Base-by-base conservation (phyloP, 257 asterid species). In the Przewalskia tangutica region DNA sequence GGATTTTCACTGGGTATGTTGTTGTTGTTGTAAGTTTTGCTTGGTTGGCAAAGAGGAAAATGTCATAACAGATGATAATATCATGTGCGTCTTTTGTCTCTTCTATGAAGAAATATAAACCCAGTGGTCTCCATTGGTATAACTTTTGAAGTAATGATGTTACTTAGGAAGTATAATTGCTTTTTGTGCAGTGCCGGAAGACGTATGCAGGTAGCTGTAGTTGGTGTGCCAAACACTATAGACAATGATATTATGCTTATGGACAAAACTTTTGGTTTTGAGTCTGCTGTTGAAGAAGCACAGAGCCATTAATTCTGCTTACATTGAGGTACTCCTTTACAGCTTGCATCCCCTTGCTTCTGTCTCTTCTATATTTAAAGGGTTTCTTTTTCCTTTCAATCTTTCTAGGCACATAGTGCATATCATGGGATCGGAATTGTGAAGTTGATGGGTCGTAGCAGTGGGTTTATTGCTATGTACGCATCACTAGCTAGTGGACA, bases 401-500 rank as follows among this genome's bases (percentile, higher is more conserved):
- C 59, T 79, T 86, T 67, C 60, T 83, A 95, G 99, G 99, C 99
- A 65, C 99, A 94, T 85, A 94, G 99, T 87, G 99, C 99, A 81
- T 95, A 91, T 86, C 97, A 83, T 75, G 99, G 99, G 68, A 88
- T 94, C 81, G 98, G 99, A 81, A 81, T 95, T 65, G 99, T 95
- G 87, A 95, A 95, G 86, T 84, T 95, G 92, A 95, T 95, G 99
- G 98, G 98, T 9, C 97, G 98, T 63, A 94, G 93, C 77, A 91
- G 98, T 86, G 99, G 98, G 44, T 95, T 84, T 82, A 94, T 95
- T 84, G 99, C 99, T 59, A 94, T 95, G 99, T 97, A 95, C 73
- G 98, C 99, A 79, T 90, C 98, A 79, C 99, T 95, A 86, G 96
- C 99, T 85, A 95, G 99, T 84, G 99, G 99, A 34, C 99, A 95